Conservation (phyloP, 1,139 yeast species). For the Nadsonia starkeyi-henricii region DNA sequence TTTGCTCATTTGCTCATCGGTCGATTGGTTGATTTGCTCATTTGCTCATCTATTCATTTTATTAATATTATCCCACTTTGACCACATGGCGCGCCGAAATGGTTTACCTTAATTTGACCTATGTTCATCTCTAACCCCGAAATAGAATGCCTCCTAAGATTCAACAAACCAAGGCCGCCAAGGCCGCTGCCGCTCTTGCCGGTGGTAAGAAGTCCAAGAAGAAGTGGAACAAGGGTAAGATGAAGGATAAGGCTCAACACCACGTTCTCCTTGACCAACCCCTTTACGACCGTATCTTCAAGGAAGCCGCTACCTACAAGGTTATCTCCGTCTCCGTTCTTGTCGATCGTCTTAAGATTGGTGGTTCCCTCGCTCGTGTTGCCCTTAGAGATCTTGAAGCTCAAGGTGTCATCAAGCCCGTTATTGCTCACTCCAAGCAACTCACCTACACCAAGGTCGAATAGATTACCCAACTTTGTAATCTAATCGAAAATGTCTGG, state of each 20-base stretch:
- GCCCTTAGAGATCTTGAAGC: constrained; percentile 93
- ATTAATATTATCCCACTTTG: too few relatives aligned
- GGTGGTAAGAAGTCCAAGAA: constrained; percentile 99
- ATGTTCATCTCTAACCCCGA: too few relatives aligned
- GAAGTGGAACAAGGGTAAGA: constrained; percentile 99
- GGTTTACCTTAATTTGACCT: too few relatives aligned
- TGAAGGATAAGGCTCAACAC: constrained; percentile 99
- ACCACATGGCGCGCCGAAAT: too few relatives aligned
- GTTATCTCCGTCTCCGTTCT: constrained; percentile 94
- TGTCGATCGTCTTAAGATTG: constrained; percentile 98
- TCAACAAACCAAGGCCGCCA: constrained; percentile 98
- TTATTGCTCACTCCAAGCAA: constrained; percentile 93
- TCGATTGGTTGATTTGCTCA: too few relatives aligned
- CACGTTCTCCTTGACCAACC: constrained; percentile 95
- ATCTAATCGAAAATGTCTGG: too few relatives aligned
- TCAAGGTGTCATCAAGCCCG: constrained; percentile 89
- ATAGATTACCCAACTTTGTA: neutral
- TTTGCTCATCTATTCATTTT: too few relatives aligned
- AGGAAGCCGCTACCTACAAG: constrained; percentile 99
- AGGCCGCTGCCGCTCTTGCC: constrained; percentile 99
- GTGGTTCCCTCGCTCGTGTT: constrained; percentile 98
- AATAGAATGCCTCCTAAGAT: constrained; percentile 88
- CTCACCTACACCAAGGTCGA: constrained; percentile 53
- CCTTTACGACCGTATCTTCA: constrained; percentile 96
- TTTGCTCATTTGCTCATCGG: too few relatives aligned